Evolutionary conservation across 768 basidiomycete genomes (phyloP).

Genomic region (Trametes maxima): DNA sequence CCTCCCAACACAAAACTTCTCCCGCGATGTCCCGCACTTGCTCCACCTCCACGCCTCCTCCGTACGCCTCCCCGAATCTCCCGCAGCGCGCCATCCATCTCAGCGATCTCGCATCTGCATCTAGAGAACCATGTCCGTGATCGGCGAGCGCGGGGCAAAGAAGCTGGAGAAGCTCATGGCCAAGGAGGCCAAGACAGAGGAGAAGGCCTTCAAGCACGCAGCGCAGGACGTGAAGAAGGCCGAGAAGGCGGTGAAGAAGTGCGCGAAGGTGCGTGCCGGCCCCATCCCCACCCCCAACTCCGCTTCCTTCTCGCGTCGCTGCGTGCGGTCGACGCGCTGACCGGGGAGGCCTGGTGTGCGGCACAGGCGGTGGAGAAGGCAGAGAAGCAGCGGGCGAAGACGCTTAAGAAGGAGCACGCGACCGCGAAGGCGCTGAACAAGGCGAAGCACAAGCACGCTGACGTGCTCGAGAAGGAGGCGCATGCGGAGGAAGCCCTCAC

Average conservation of each 20-base stretch:
- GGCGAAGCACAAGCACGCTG: conserved; percentile 14
- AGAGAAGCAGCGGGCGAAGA: conserved; percentile 9
- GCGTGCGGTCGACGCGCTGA: background rate
- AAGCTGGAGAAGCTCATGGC: conserved; percentile 21
- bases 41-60: background rate
- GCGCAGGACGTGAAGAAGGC: conserved; percentile 19
- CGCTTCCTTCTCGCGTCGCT: background rate
- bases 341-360: background rate
- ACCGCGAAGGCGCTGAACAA: conserved; percentile 14
- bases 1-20: background rate
- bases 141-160: conserved; percentile 10
- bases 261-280: conserved; percentile 14
- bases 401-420: conserved; percentile 11
- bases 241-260: conserved; percentile 23
- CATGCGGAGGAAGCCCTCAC: conserved; percentile 1
- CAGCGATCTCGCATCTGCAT: background rate
- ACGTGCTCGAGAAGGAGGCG: conserved; percentile 6
- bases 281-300: background rate
- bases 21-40: background rate
- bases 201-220: conserved; percentile 17
- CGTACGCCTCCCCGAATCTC: background rate
- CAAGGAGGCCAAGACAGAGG: conserved; percentile 16
- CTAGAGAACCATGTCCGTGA: conserved; percentile 10
- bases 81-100: background rate
- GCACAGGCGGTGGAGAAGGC: conserved; percentile 16